Evolutionary conservation across 805 yeast species (phyloP), one percentile per base, ranked within the genome.

Genomic region (Candida schatavii): DNA sequence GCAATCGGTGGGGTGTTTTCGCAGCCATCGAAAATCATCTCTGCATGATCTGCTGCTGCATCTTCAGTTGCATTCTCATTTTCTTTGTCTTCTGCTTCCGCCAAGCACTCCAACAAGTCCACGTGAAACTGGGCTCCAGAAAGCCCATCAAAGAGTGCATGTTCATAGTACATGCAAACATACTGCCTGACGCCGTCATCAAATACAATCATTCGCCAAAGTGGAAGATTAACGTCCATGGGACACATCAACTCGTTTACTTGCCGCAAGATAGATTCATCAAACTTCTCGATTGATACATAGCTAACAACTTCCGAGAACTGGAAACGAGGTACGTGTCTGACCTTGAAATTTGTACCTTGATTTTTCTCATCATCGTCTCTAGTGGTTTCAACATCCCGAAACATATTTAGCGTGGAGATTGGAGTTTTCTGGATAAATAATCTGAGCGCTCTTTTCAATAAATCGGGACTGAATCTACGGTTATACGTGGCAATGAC

Each of bases 81-180:
- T 41, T 25, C 47, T n/a, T n/a, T n/a, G n/a, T n/a, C n/a, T 15
- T 38, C 47, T 13, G 44, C 23, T 27, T 36, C 26, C 21, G 17
- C 48, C 41, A 52, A 32, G 29, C 48, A 49, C 18, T 45, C 40
- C 13, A 49, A 35, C 26, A 65, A 52, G 22, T 59, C 55, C 19
- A 46, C 40, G 33, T 62, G 68, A 44, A 67, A 62, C 35, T 48
- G 50, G n/a, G 45, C 44, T 2, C 64, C 67, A n/a, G 65, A 50
- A 11, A 52, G 50, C 3, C 72, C 74, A 46, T 68, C 72, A 34
- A 59, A 57, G 10, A 62, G 43, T 3, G 55, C 22, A 41, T 59
- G 71, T 20, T 64, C 63, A 42, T 55, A 59, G 21, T 39, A 41
- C 27, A 66, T 49, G 13, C 57, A 37, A 4, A 59, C 11, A 37